Base-by-base conservation (phyloP, 352 stramenopile species). In the Peronospora destructor region DNA sequence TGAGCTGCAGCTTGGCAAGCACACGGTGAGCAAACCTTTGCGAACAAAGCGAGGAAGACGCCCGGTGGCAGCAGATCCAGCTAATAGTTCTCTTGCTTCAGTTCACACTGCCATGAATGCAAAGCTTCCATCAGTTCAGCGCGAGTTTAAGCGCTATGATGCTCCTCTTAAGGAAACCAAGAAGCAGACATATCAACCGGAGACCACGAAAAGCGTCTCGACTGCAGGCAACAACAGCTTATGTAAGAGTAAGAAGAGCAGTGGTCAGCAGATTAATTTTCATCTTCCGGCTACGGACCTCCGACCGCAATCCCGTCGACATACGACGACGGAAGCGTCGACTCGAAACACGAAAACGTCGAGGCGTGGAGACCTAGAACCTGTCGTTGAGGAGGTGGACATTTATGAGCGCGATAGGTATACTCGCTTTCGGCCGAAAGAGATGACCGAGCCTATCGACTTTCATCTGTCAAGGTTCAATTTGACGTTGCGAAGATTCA, bases 401-500 rank as follows among this genome's bases (percentile, higher is more conserved):
- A 9, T 32, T 8, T 28, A 53, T n/a, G 32, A 46, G 10, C 12
- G 36, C 16, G 39, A 33, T 33, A 17, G 33, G 28, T 32, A 45
- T 12, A 12, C 41, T 30, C 13, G 21, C 17, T 49, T 61, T 42
- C 48, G 45, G 45, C 21, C 21, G 38, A 56, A 56, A 42, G 47
- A 49, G n/a, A 46, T 41, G 10, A 35, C 29, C 2, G 29, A 56
- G 19, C 44, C 45, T 25, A 45, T 63, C 14, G 56, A 69, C 37
- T 69, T 69, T 44, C 56, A 66, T 26, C 34, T 69, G 36, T 69
- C 61, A 16, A 68, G 34, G 30, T 68, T 68, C 28, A 29, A 65
- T 28, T 45, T 66, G 21, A 65, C 46, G 43, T 40, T 51, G 13
- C 50, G 23, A 25, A 39, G 39, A 48, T 45, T 38, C 6, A 53